Evolutionary conservation across 257 asterid species (phyloP).

Genomic region (Penstemon newberryi): DNA sequence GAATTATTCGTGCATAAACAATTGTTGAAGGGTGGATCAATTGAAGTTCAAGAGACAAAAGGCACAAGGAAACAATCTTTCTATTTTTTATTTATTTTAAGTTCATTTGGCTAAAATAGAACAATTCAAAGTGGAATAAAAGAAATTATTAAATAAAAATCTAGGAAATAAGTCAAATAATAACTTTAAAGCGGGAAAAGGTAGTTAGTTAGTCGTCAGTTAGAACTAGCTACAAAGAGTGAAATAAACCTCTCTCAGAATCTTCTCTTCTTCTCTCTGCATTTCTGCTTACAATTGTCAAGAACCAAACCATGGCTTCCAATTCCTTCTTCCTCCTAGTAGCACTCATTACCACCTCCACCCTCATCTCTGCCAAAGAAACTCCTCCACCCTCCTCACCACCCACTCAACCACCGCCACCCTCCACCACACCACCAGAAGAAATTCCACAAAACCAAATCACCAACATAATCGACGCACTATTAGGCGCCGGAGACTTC

Average conservation of each 20-base stretch:
- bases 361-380: background rate
- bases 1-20: no score
- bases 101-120: no score
- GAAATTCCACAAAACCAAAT: slow-evolving; percentile 41
- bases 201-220: slow-evolving; percentile 18
- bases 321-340: slow-evolving; percentile 23
- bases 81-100: no score
- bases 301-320: slow-evolving; percentile 26
- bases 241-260: background rate
- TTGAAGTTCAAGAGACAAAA: no score
- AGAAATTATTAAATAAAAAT: no score
- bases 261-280: background rate
- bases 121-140: no score
- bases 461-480: slow-evolving; percentile 51
- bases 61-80: no score
- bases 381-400: slow-evolving; percentile 26
- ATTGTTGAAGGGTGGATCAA: no score
- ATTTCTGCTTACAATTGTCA: background rate
- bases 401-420: slow-evolving; percentile 4
- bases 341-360: slow-evolving; percentile 30
- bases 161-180: no score
- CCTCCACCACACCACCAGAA: background rate
- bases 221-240: background rate
- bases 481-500: slow-evolving; percentile 57
- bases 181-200: slow-evolving; percentile 33